A percentile compares a stretch with the other conserved stretches of the same genome.
Conservation (phyloP, 495 filamentous ascomycete genomes). For the Chaetomium tenue region DNA sequence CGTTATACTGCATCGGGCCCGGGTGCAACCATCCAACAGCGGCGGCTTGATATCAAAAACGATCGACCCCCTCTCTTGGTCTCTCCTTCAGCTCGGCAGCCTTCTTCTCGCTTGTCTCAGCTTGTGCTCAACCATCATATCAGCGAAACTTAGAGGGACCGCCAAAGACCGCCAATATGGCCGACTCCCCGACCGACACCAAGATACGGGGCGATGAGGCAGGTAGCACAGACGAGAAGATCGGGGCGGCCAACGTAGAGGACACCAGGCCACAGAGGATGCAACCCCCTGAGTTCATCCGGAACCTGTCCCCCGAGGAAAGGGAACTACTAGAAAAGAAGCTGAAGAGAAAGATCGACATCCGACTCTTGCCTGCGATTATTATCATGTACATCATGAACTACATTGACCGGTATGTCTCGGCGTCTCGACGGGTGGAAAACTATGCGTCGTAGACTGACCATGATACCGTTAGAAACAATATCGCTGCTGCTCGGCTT, state of each 20-base stretch:
- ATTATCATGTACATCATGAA: slow-evolving; percentile 68
- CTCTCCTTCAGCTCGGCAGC: neutral
- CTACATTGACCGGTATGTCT: slow-evolving; percentile 64
- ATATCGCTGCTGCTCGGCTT: slow-evolving; percentile 53
- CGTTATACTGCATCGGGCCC: neutral
- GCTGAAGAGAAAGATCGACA: slow-evolving; percentile 63
- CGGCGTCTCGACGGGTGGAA: neutral
- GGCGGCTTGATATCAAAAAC: neutral
- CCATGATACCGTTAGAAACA: slow-evolving; percentile 39
- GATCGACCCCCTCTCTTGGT: neutral
- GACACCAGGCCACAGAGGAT: slow-evolving; percentile 22
- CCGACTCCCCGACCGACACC: neutral
- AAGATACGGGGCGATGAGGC: neutral
- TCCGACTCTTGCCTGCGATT: slow-evolving; percentile 58
- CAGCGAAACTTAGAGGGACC: neutral
- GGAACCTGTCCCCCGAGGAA: slow-evolving; percentile 47
- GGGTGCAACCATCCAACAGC: neutral
- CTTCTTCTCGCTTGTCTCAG: neutral
- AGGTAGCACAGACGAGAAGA: slow-evolving; percentile 27
- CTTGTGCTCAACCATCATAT: neutral
- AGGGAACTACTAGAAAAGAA: slow-evolving; percentile 47
- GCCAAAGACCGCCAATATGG: neutral
- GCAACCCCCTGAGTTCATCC: slow-evolving; percentile 51
- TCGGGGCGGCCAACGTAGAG: slow-evolving; percentile 17
- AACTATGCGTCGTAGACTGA: neutral